These are phyloP conservation scores for Hanseniaspora lachancei DNA, from an alignment of 805 yeast species.

Conservation along the genomic window DNA sequence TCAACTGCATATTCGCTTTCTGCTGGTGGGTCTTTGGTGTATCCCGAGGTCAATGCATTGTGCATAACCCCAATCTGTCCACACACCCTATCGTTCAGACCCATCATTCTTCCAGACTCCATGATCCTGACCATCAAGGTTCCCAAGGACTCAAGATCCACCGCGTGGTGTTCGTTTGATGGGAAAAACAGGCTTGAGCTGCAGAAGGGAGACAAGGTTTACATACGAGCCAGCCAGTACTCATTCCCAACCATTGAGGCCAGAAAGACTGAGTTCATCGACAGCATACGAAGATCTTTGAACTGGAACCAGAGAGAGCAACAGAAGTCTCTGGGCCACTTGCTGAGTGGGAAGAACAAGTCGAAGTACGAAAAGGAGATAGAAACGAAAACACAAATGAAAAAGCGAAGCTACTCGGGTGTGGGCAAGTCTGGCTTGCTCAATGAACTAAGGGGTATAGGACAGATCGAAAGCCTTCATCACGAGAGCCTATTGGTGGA, in stretches of 20 bases:
- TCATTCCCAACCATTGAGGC: constrained; percentile 88
- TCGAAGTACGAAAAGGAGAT: constrained; percentile 29
- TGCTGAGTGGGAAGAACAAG: constrained; percentile 44
- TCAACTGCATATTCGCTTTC: constrained; percentile 91
- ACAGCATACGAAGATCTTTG: constrained; percentile 69
- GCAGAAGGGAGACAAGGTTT: constrained; percentile 68
- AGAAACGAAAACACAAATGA: not conserved
- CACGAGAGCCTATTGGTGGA: not conserved
- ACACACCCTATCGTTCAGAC: constrained; percentile 84
- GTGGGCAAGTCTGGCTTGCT: constrained; percentile 4
- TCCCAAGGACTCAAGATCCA: constrained; percentile 66
- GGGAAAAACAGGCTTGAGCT: constrained; percentile 81
- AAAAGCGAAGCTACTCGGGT: constrained; percentile 8
- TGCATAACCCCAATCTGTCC: constrained; percentile 94
- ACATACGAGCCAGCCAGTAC: constrained; percentile 72
- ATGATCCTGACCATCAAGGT: constrained; percentile 73
- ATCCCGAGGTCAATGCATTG: constrained; percentile 85
- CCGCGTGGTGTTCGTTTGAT: constrained; percentile 96
- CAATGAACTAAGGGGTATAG: constrained; percentile 5
- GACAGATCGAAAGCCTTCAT: not conserved
- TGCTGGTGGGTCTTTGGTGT: constrained; percentile 91
- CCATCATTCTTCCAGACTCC: constrained; percentile 85
- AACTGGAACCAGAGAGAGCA: constrained; percentile 90
- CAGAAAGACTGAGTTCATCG: constrained; percentile 63
- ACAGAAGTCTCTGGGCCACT: constrained; percentile 65